Evolutionary conservation across 106 monocot genomes (phyloP), one percentile per base, ranked within the genome.

Genomic region (Allium fistulosum): DNA sequence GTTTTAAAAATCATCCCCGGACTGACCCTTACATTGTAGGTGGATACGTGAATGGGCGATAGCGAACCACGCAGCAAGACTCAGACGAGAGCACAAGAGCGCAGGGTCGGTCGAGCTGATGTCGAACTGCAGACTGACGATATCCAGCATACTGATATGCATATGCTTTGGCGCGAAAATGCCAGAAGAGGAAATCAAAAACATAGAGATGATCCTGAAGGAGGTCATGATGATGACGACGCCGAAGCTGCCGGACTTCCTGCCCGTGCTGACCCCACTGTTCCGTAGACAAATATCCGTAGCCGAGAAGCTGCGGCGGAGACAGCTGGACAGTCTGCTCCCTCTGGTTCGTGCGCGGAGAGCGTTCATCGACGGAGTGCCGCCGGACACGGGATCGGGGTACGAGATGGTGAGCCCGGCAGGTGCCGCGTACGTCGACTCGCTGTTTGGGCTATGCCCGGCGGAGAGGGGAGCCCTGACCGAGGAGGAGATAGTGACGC

Each of bases 11-110:
- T 10, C 52, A 0, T 13, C 1, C 13, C 9, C 1, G 1, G 52
- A 15, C 2, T 55, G 26, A 2, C 26, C 4, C 26, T 61, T 27
- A 10, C 27, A 17, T 65, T 52, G 52, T 16, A 67, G 70, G 0
- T 88, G 90, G 94, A 81, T 94, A 71, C 90, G 94, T 16, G 80
- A 90, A 59, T 90, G 94, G 90, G 94, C 86, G n/a, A 73, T 94
- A 10, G 60, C 48, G 46, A 74, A 69, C 58, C 94, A 90, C 69
- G 63, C 87, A 18, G 50, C 58, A 16, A 82, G 94, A 9, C 71
- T 94, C 57, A 74, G 80, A 26, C 7, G 10, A 3, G 80, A 90
- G 69, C 58, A 50, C 59, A 11, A 26, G 2, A 14, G n/a, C 15
- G 50, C 48, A 2, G 85, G 82, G 5, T 37, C 78, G 9, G 76